These are phyloP conservation scores for Neurospora sp. DNA, from an alignment of 495 filamentous ascomycete genomes.

Conservation along the genomic window DNA sequence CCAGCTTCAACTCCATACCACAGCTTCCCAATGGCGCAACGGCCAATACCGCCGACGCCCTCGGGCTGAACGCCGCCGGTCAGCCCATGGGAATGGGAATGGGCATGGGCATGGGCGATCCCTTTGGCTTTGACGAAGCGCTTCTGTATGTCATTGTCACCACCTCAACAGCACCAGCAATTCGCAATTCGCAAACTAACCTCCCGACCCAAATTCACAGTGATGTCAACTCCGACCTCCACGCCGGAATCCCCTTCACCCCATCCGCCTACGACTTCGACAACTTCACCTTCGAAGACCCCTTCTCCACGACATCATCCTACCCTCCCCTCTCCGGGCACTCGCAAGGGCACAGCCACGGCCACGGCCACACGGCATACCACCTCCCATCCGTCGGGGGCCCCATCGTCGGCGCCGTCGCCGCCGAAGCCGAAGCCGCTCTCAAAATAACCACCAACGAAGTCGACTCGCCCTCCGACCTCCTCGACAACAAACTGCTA, in stretches of 20 bases:
- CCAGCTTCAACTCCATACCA: slow-evolving; percentile 39
- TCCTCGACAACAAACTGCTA: slow-evolving; percentile 42
- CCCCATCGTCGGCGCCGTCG: slow-evolving; percentile 6
- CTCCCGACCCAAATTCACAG: slow-evolving; percentile 9
- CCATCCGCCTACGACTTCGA: slow-evolving; percentile 45
- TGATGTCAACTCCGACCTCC: slow-evolving; percentile 33
- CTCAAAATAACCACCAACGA: slow-evolving; percentile 16
- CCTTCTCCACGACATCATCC: slow-evolving; percentile 37
- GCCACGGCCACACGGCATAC: background rate
- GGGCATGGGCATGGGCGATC: slow-evolving; percentile 26
- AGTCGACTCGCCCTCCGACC: slow-evolving; percentile 26
- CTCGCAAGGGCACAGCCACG: background rate
- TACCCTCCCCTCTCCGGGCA: slow-evolving; percentile 35
- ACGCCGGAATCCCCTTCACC: slow-evolving; percentile 37
- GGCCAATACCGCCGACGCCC: slow-evolving; percentile 23
- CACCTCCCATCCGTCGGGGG: slow-evolving; percentile 6
- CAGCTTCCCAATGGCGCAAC: slow-evolving; percentile 27
- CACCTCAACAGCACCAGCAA: background rate
- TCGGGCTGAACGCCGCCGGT: slow-evolving; percentile 23
- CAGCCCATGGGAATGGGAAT: background rate
- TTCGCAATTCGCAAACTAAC: background rate
- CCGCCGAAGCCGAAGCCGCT: slow-evolving; percentile 26
- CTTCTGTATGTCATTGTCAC: slow-evolving; percentile 29
- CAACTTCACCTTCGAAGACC: slow-evolving; percentile 56
- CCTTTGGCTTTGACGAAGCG: slow-evolving; percentile 35